Evolutionary conservation across 768 basidiomycete species (phyloP), one percentile per base, ranked within the genome.

Genomic region (Boletus sp.): DNA sequence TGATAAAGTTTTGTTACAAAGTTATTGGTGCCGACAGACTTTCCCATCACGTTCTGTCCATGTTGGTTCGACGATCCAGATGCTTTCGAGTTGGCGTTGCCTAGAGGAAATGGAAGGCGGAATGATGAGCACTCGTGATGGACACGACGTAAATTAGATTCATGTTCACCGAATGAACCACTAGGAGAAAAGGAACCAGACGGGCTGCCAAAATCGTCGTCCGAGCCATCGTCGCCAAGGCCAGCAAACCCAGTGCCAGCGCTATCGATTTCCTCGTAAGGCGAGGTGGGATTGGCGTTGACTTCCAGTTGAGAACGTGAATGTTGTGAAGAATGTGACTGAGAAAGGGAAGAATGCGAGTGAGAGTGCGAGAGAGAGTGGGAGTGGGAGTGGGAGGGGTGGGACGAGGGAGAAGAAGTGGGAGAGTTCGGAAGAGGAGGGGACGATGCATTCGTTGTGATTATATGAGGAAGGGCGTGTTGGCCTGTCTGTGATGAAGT

Each of bases 1-100:
- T 90, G 88, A 73, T 92, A 93, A 18, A 93, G 78, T 78, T 94
- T 94, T 30, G 87, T 87, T 47, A 93, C 91, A 70, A 94, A 94
- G 67, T 93, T 93, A 66, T 92, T 92, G 20, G 78, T 79, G 12
- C 74, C 75, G 66, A 87, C 78, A 15, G 88, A 82, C 68, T 90
- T 91, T 57, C 83, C 82, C 24, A 88, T 77, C 47, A 82, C 67
- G 59, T 78, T 82, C 74, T 87, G 81, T n/a, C 73, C 74, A 36
- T 59, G 62, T 35, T 62, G 59, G n/a, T 32, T n/a, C 2, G 68
- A 60, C 3, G 61, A 52, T 10, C 58, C 53, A 30, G 67, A 52
- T 7, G 63, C 3, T 40, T 68, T 69, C 3, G 59, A 33, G 35
- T 59, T 59, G 10, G 51, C 9, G 12, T 29, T 59, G 14, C 47